Conservation (phyloP, 2,329 filamentous ascomycete species). For the Balansia obtecta region DNA sequence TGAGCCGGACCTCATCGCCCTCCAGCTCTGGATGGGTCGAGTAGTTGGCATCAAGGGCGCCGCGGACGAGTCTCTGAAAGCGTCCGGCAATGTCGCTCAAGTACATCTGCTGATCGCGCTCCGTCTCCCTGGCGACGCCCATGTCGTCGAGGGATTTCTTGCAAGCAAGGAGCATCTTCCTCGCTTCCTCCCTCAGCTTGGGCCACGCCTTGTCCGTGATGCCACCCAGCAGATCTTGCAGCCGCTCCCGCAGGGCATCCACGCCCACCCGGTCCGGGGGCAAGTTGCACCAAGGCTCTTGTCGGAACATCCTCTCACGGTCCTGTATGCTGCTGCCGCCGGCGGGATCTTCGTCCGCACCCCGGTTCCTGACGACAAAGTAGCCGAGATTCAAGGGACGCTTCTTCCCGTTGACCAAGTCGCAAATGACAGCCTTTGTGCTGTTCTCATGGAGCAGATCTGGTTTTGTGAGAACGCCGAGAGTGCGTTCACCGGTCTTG, state of each 20-base stretch:
- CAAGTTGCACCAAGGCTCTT: conserved; percentile 9
- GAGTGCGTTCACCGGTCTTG: conserved; percentile 25
- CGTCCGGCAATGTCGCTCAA: neutral
- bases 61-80: conserved; percentile 1
- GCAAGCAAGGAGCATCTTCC: conserved; percentile 2
- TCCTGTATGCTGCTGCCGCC: conserved; percentile 13
- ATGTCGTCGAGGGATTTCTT: neutral
- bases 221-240: conserved; percentile 26
- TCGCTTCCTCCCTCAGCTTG: conserved; percentile 20
- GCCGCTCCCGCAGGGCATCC: conserved; percentile 19
- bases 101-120: neutral
- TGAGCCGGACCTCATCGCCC: neutral
- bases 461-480: conserved; percentile 45
- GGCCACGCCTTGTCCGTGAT: conserved; percentile 27
- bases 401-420: conserved; percentile 29
- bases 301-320: conserved; percentile 32
- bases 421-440: conserved; percentile 24
- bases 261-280: conserved; percentile 20
- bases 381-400: conserved; percentile 33
- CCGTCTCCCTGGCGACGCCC: neutral
- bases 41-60: conserved; percentile 2
- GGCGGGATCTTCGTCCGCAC: conserved; percentile 26
- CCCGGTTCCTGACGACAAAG: conserved; percentile 34
- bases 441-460: conserved; percentile 36
- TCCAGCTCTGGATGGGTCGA: neutral